Evolutionary conservation across 306 rosid genomes (phyloP).

Genomic region (Fragaria vesca): DNA sequence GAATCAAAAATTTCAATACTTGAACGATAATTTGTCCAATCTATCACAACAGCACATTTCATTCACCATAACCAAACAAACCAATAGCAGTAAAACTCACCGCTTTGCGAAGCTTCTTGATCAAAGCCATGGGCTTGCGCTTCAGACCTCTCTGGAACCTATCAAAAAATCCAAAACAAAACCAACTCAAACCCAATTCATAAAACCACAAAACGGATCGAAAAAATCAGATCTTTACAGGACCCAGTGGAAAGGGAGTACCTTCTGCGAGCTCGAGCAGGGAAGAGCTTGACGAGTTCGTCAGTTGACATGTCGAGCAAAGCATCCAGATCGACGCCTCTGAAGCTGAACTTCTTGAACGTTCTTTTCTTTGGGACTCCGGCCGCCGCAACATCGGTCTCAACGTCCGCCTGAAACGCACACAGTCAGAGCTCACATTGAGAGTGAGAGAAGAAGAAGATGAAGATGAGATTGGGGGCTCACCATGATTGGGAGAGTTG

Average conservation of each 20-base stretch:
- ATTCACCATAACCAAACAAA: not conserved
- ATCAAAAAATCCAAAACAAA: not conserved
- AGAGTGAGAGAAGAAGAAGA: not conserved
- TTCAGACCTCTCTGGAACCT: constrained; percentile 92
- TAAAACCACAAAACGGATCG: not conserved
- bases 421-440: not conserved
- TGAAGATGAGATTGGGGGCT: not conserved
- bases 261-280: constrained; percentile 90
- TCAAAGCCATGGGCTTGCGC: constrained; percentile 92
- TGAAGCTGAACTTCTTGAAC: constrained; percentile 88
- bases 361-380: constrained; percentile 88
- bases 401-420: constrained; percentile 66
- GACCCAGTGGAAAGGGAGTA: not conserved
- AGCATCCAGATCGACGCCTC: constrained; percentile 84
- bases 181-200: constrained; percentile 6
- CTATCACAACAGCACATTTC: not conserved
- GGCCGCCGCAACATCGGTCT: constrained; percentile 51
- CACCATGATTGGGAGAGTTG: constrained; percentile 39
- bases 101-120: constrained; percentile 97
- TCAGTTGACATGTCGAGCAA: constrained; percentile 91
- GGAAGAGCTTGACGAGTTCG: constrained; percentile 81
- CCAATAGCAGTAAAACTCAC: constrained; percentile 24
- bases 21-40: not conserved
- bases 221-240: not conserved
- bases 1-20: too few species aligned